Percentiles rank a stretch among this genome's conserved stretches.
phyloP scores from a whole-genome alignment of 768 basidiomycete genomes.

The Hygrophorus russula region DNA sequence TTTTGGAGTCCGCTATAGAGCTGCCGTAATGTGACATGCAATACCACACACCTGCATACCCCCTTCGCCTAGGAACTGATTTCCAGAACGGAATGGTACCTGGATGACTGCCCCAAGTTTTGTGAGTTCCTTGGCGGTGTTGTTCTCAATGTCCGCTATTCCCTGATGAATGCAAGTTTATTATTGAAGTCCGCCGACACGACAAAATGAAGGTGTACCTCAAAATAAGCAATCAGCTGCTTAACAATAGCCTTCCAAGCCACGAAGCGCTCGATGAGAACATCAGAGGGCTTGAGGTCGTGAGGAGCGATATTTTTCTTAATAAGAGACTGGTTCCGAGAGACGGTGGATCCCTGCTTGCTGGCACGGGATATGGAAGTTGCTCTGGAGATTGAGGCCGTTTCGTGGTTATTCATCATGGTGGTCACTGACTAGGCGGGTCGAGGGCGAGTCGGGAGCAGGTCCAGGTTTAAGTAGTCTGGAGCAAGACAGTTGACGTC shows the following conservation, averaged over 20 bases:
- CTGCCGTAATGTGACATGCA: background rate
- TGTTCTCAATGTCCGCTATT: conserved; percentile 82
- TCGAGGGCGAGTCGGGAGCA: too few species aligned
- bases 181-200: too few species aligned
- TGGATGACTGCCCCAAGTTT: conserved; percentile 95
- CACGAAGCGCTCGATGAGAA: conserved; percentile 90
- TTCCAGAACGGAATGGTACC: conserved; percentile 90
- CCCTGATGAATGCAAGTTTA: conserved; percentile 19
- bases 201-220: conserved; percentile 24
- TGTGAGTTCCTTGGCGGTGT: conserved; percentile 84
- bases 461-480: too few species aligned
- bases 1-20: too few species aligned
- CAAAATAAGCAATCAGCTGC: conserved; percentile 89
- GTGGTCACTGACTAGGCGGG: background rate
- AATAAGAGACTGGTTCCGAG: conserved; percentile 78
- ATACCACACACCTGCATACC: conserved; percentile 61
- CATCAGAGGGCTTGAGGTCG: conserved; percentile 86
- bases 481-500: too few species aligned
- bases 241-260: conserved; percentile 97
- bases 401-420: conserved; percentile 22
- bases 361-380: conserved; percentile 60
- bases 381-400: conserved; percentile 47
- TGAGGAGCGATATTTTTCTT: conserved; percentile 88
- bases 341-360: conserved; percentile 59
- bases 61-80: conserved; percentile 97